Base-by-base conservation (phyloP, 306 rosid species). In the Begonia peltatifolia region DNA sequence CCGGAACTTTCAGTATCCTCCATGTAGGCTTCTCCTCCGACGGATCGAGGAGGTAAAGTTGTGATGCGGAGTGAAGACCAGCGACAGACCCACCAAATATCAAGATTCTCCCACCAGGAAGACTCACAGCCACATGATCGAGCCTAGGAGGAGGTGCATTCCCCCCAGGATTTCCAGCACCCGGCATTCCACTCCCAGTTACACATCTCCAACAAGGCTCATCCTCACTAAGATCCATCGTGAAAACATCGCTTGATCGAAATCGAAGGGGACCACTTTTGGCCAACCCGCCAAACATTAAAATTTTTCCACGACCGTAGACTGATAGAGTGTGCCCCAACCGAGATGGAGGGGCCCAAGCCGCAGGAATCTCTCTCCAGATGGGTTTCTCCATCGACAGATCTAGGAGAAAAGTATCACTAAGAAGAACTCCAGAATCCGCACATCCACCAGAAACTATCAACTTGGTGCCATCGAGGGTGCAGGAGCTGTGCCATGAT, bases 371-470 rank as follows among this genome's bases (percentile, higher is more conserved):
- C 81, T 92, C 99, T 64, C 94, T 86, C 99, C 99, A 92, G 50
- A 76, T 42, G 43, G 96, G 99, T 57, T 79, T 92, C 72, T 92
- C 99, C 94, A 92, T 92, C 3, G 99, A 86, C 52, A 92, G 79
- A 79, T 92, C 99, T 63, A 92, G 99, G 53, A 83, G 87, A 64
- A 86, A 92, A 49, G 96, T 92, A 56, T 92, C 99, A 41, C 94
- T 92, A 54, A 92, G 84, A 25, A 92, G 94, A 63, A 92, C 99
- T 60, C 99, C 99, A 48, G 99, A 86, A 74, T 92, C 99, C 17
- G 99, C 93, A 68, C 99, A 92, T 55, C 99, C 99, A 56, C 99
- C 99, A 20, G 99, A 92, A 71, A 86, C 99, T 61, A 92, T 92
- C 78, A 92, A 72, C 81, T 92, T 92, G 52, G 96, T 86, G 62